Conservation (phyloP, 73 alveolate genomes). For the Uronychia binucleata region DNA sequence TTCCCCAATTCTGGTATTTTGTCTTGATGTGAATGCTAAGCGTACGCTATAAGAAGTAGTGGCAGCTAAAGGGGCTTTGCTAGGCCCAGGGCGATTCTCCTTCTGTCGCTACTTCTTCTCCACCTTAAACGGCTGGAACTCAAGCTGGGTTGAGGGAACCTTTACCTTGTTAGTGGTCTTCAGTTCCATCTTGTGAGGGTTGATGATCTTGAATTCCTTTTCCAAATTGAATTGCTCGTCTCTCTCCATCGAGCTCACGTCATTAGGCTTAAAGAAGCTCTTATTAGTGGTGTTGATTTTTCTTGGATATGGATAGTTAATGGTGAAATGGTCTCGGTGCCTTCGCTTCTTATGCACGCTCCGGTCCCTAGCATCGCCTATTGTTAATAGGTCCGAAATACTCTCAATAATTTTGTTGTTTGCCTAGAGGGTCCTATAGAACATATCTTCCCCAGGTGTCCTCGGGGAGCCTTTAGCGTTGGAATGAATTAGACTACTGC, state of each 20-base stretch:
- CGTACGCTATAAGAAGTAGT: neutral
- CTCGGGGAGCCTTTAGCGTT: neutral
- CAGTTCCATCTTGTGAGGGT: conserved; percentile 61
- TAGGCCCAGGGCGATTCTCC: conserved; percentile 14
- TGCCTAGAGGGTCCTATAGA: neutral
- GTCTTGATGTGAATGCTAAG: neutral
- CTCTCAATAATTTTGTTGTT: neutral
- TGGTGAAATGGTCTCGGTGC: neutral
- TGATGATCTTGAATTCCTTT: conserved; percentile 14
- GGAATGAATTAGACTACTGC: neutral
- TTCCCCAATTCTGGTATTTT: conserved; percentile 42
- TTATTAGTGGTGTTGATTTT: neutral
- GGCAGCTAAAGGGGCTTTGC: neutral
- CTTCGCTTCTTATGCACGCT: neutral
- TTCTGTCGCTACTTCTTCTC: neutral
- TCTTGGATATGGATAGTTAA: neutral
- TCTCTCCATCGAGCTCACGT: neutral
- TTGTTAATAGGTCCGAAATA: too few relatives aligned
- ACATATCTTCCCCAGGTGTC: neutral
- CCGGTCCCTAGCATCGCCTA: neutral
- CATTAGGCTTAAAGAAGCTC: neutral
- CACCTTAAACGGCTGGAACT: conserved; percentile 22
- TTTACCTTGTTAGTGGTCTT: conserved; percentile 32
- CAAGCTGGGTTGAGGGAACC: neutral
- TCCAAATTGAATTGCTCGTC: neutral